Evolutionary conservation across 169 alveolate genomes (phyloP), one percentile per base, ranked within the genome.

Genomic region (Eimeria brunetti): DNA sequence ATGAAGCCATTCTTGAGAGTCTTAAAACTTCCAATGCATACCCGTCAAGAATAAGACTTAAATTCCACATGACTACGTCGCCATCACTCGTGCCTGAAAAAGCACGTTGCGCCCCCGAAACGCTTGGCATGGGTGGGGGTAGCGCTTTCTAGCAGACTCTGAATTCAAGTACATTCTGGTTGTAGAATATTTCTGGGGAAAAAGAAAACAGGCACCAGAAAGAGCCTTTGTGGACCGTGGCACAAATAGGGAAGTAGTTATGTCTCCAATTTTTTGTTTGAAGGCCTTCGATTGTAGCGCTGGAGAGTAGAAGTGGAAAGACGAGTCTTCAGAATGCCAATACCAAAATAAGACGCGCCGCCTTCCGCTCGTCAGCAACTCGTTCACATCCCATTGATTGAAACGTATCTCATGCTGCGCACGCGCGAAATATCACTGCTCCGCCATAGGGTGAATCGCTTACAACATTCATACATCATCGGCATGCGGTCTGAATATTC

Each of bases 61-160:
- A 96, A 96, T 98, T 98, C 98, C 99, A 98, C 36, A 98, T 98
- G 24, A 98, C 97, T 41, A 98, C 97, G 95, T 97, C 98, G 38
- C 99, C 99, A 67, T 97, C 98, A 33, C 95, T 95, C 27, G 99
- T 98, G 36, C 98, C 98, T 53, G 98, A 33, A 36, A n/a, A 76
- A 33, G 0, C 24, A 9, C 16, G 38, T 16, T 33, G 16, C 33
- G 30, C 58, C 46, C 24, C 46, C 46, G 8, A 41, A 20, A 14
- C 0, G 64, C n/a, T 1, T 38, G 62, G 41, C 16, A 1, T 11
- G 51, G 22, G 27, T 14, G 2, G 16, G 6, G 33, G 8, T n/a
- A 8, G 67, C 41, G 62, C 49, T 69, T 69, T 78, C 38, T 46
- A 22, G 38, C 22, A 36, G 38, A 6, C 11, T 44, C 0, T 22